Conservation (phyloP, 2,329 filamentous ascomycete genomes). For the Penicillium sumatraense region DNA sequence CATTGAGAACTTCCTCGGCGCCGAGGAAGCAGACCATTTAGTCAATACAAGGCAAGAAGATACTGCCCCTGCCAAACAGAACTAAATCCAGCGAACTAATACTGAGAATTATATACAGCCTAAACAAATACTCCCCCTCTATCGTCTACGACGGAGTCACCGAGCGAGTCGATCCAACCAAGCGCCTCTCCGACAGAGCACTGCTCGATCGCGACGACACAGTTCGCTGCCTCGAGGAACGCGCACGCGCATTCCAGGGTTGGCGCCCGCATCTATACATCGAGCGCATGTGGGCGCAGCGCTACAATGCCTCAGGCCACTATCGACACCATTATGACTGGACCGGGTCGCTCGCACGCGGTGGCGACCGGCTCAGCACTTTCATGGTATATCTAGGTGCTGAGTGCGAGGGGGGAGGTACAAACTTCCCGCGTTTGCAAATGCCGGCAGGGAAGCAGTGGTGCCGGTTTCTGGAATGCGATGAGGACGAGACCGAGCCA, state of each 20-base stretch:
- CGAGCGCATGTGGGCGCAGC: conserved; percentile 65
- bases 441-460: conserved; percentile 52
- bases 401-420: conserved; percentile 62
- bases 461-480: conserved; percentile 64
- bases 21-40: conserved; percentile 55
- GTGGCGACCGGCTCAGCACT: conserved; percentile 55
- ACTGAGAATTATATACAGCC: conserved; percentile 25
- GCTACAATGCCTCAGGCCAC: conserved; percentile 62
- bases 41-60: conserved; percentile 56
- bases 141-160: conserved; percentile 58
- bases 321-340: conserved; percentile 66
- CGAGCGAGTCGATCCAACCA: conserved; percentile 52
- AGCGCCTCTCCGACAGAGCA: conserved; percentile 59
- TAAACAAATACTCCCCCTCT: conserved; percentile 57
- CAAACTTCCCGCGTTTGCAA: conserved; percentile 61
- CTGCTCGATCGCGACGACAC: conserved; percentile 52
- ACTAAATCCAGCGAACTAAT: neutral
- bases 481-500: conserved; percentile 32
- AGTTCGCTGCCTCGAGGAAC: conserved; percentile 63
- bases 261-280: conserved; percentile 63
- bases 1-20: conserved; percentile 59
- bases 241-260: conserved; percentile 63
- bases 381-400: conserved; percentile 66
- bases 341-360: conserved; percentile 46
- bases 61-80: neutral